A percentile compares a stretch with the other conserved stretches of the same genome.
These are phyloP conservation scores for Podaxis carcinomalis DNA, from an alignment of 768 basidiomycete genomes.

Conservation along the genomic window DNA sequence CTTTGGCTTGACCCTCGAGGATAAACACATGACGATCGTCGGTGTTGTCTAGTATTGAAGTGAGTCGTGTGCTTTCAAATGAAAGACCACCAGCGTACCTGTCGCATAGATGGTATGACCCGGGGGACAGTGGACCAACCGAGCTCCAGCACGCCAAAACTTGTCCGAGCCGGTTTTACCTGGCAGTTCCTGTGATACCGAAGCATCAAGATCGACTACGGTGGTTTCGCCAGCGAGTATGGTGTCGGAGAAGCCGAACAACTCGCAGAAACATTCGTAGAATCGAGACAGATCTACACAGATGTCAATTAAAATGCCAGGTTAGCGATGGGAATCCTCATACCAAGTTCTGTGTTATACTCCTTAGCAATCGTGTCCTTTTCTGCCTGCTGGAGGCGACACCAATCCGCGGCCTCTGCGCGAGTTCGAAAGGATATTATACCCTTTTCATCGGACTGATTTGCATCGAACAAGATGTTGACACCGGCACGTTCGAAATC, in stretches of 20 bases:
- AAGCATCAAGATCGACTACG: neutral
- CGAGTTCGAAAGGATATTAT: neutral
- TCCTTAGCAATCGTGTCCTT: neutral
- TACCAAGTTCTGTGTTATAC: neutral
- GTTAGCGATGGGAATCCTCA: neutral
- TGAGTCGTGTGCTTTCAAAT: neutral
- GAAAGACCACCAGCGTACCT: neutral
- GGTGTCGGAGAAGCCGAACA: neutral
- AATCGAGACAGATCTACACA: neutral
- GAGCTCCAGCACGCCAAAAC: neutral
- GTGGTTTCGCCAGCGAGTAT: neutral
- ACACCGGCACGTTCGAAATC: constrained; percentile 5
- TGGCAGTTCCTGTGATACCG: neutral
- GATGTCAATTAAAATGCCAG: neutral
- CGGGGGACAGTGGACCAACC: neutral
- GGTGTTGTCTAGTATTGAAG: neutral
- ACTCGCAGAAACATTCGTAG: neutral
- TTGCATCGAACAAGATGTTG: neutral
- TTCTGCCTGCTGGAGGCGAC: neutral
- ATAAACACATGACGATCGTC: neutral
- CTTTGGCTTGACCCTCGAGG: neutral
- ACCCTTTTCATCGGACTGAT: neutral
- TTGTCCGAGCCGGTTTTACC: neutral
- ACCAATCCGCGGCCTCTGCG: neutral
- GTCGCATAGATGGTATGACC: neutral